phyloP scores from a whole-genome alignment of 495 filamentous ascomycete genomes.

The Penicillium taxi region DNA sequence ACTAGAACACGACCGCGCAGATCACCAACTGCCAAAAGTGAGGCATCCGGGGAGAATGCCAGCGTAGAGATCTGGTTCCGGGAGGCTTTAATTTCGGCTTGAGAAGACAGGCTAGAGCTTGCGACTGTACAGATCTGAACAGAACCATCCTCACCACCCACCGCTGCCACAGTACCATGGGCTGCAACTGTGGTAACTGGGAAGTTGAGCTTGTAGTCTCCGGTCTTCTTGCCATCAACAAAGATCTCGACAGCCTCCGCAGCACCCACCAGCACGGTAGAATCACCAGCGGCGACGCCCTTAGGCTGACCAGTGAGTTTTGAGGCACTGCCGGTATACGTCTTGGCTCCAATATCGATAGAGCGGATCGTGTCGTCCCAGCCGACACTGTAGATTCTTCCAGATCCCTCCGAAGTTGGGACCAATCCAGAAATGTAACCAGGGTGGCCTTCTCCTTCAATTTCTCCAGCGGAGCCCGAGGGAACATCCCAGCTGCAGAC shows the following conservation, averaged over 20 bases:
- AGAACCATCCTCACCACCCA: constrained; percentile 63
- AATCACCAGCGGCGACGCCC: constrained; percentile 40
- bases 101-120: constrained; percentile 38
- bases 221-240: constrained; percentile 48
- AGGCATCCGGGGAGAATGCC: constrained; percentile 68
- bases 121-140: constrained; percentile 63
- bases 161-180: constrained; percentile 55
- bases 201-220: constrained; percentile 54
- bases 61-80: constrained; percentile 46
- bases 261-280: constrained; percentile 56
- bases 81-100: constrained; percentile 34
- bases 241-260: constrained; percentile 56
- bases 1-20: constrained; percentile 78
- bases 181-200: constrained; percentile 67
- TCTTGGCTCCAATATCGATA: constrained; percentile 53
- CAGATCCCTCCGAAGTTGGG: constrained; percentile 41
- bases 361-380: constrained; percentile 93
- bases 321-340: constrained; percentile 46
- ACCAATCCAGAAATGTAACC: constrained; percentile 77
- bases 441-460: constrained; percentile 72
- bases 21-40: constrained; percentile 71
- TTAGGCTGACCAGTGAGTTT: constrained; percentile 57
- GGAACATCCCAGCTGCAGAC: constrained; percentile 73
- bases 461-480: constrained; percentile 54
- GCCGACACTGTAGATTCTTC: constrained; percentile 71